Evolutionary conservation across 441 rosid species (phyloP).

Genomic region (Oxalis stricta): DNA sequence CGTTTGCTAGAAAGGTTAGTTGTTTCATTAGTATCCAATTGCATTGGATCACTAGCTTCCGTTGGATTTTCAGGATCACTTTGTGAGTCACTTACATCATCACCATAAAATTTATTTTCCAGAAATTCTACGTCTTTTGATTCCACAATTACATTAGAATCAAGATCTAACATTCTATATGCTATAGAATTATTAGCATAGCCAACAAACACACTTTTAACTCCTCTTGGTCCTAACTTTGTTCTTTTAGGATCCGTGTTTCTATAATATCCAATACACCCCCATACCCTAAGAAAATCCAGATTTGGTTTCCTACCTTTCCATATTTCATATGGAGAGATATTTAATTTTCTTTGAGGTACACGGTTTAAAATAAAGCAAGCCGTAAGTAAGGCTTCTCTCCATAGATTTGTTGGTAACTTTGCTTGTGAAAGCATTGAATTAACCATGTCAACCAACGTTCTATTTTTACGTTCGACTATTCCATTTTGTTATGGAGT

Average conservation of each 20-base stretch:
- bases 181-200: not conserved
- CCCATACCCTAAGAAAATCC: not conserved
- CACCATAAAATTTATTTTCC: not conserved
- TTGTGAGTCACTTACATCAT: not conserved
- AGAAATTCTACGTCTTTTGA: not conserved
- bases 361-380: not conserved
- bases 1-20: too few species aligned
- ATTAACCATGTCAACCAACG: not conserved
- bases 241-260: not conserved
- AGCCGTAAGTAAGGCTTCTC: not conserved
- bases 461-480: not conserved
- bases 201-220: not conserved
- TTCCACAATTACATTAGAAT: not conserved
- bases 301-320: not conserved
- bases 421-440: not conserved
- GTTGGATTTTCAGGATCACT: not conserved
- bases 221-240: not conserved
- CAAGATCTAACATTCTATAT: not conserved
- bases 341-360: not conserved
- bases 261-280: not conserved
- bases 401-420: not conserved
- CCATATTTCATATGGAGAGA: not conserved
- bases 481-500: not conserved
- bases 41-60: not conserved
- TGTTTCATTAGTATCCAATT: not conserved